A percentile compares a stretch with the other conserved stretches of the same genome.
phyloP scores from a whole-genome alignment of 2,329 filamentous ascomycete species.

The Exophiala bonariae region DNA sequence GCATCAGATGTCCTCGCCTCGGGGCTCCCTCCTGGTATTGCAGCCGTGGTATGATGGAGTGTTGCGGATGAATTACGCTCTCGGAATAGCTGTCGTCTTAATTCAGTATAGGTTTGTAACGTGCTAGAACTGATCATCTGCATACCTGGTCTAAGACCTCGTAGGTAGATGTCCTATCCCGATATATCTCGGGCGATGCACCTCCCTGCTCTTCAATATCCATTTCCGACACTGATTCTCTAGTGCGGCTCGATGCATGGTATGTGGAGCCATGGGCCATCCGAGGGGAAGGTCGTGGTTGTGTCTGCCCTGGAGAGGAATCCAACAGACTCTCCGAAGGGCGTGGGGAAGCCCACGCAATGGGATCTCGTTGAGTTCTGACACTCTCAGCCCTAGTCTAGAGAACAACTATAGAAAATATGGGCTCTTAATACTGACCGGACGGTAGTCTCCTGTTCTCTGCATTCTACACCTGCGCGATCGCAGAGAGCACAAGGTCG shows the following conservation, averaged over 20 bases:
- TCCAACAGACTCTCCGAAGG: background rate
- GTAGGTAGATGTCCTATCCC: conserved; percentile 19
- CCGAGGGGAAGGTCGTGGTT: background rate
- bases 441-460: conserved; percentile 6
- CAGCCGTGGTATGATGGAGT: conserved; percentile 11
- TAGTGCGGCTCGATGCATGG: too few relatives aligned
- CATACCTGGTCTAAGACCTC: conserved; percentile 19
- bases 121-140: too few relatives aligned
- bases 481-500: conserved; percentile 17
- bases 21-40: conserved; percentile 19
- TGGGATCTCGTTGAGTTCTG: too few relatives aligned
- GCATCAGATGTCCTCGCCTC: conserved; percentile 12
- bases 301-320: background rate
- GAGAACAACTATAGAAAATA: too few relatives aligned
- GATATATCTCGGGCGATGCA: conserved; percentile 12
- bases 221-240: too few relatives aligned
- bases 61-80: conserved; percentile 13
- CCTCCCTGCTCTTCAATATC: conserved; percentile 1
- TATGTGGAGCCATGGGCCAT: conserved; percentile 1
- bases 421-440: background rate
- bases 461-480: conserved; percentile 18
- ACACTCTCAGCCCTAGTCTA: too few relatives aligned
- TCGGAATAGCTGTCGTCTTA: conserved; percentile 11
- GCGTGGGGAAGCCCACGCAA: background rate
- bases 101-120: background rate